A percentile compares a stretch with the other conserved stretches of the same genome.
These are phyloP conservation scores for Amanita exitialis DNA, from an alignment of 768 basidiomycete species.

Conservation along the genomic window DNA sequence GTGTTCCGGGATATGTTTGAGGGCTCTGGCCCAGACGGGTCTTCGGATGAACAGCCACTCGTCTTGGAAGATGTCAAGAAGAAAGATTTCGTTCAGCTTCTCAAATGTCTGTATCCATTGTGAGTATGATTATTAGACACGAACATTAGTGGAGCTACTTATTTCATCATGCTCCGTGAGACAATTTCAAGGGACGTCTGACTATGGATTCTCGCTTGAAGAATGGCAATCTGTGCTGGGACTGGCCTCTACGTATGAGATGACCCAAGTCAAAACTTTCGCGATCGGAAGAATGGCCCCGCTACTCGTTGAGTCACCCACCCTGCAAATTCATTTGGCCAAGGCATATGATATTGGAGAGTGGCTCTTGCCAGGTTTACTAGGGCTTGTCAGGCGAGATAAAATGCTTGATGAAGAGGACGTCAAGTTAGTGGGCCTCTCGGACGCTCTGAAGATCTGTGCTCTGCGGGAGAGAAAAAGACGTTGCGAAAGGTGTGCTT, in stretches of 20 bases:
- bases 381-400: conserved; percentile 13
- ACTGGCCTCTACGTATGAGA: conserved; percentile 28
- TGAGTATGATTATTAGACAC: conserved; percentile 13
- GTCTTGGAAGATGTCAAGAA: conserved; percentile 13
- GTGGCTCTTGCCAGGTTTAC: conserved; percentile 24
- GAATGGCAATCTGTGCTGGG: conserved; percentile 30
- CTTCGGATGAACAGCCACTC: conserved; percentile 16
- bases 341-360: conserved; percentile 19
- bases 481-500: background rate
- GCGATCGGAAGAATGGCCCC: conserved; percentile 19
- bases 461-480: conserved; percentile 7
- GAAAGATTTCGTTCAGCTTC: conserved; percentile 16
- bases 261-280: conserved; percentile 17
- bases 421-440: conserved; percentile 16
- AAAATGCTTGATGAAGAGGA: conserved; percentile 19
- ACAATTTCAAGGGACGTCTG: background rate
- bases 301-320: conserved; percentile 9
- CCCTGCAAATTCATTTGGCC: conserved; percentile 22
- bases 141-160: too few relatives aligned
- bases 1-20: conserved; percentile 17
- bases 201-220: conserved; percentile 6
- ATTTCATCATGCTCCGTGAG: background rate
- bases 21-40: conserved; percentile 13
- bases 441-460: conserved; percentile 11
- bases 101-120: conserved; percentile 19